Evolutionary conservation across 192 early-diverging fungal genomes (phyloP), one percentile per base, ranked within the genome.

Genomic region (Podila epigama): DNA sequence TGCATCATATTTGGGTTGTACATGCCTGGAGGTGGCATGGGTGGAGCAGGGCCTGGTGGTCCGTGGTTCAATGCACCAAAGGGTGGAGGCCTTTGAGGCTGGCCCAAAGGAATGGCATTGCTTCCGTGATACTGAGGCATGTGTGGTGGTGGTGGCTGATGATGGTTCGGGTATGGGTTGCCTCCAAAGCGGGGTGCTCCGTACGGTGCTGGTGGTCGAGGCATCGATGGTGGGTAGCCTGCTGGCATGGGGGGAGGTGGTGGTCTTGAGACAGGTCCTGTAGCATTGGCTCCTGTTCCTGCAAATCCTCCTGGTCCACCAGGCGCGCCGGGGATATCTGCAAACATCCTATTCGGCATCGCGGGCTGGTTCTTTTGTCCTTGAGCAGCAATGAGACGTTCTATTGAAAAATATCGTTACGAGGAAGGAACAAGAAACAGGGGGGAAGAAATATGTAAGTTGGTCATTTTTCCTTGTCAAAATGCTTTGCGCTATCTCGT

Each of bases 341-440:
- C 90, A 83, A 93, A 95, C 4, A 92, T 44, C 39, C 89, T 80
- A 66, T 92, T 91, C 16, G 91, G 89, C 77, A 91, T 60, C 40
- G 69, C 39, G 35, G 84, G 80, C 55, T 89, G 85, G 79, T 96
- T 94, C 69, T 96, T 97, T 34, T 84, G 77, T 22, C 92, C 94
- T 82, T 97, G 91, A 1, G 92, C 88, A 1, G 97, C 97, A 73
- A 99, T 84, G 37, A 99, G 72, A 53, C 97, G 88, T 79, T 99
- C 97, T 90, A 63, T 18, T 56, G 34, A 31, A 66, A 29, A 36
- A 15, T 41, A 33, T 33, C 29, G n/a, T n/a, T n/a, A n/a, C n/a
- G n/a, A n/a, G n/a, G n/a, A n/a, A n/a, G n/a, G n/a, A n/a, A n/a
- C n/a, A n/a, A n/a, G n/a, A n/a, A n/a, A n/a, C n/a, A n/a, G n/a